Base-by-base conservation (phyloP, 768 basidiomycete species). In the Tulasnella sp. region DNA sequence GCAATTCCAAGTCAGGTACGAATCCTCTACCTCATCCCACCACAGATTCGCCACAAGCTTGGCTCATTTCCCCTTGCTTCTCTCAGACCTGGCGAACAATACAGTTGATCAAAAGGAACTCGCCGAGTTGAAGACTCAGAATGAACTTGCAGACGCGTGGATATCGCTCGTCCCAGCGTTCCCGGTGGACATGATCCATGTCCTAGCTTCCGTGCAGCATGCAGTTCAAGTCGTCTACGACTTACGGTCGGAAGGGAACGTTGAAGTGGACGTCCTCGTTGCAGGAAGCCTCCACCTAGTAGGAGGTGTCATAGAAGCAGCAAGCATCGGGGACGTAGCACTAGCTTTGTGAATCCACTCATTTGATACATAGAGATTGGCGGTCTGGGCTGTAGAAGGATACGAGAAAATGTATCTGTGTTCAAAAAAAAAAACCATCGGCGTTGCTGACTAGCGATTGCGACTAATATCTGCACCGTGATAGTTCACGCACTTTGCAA, bases 231-330 rank as follows among this genome's bases (percentile, higher is more conserved):
- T 80, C 24, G 78, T 91, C 3, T 76, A 82, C 11, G 65, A 70
- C 2, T 66, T 80, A 4, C 63, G 65, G 30, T 45, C 61, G 55
- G 54, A 62, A 27, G 46, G 57, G 0, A 55, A 49, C 2, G 21
- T 27, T 10, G 34, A 31, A 11, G 62, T 50, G 1, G 61, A 62
- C 8, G 81, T 92, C n/a, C 75, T 99, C 15, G 92, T 94, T 4
- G 78, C 91, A 2, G 96, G 96, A 3, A 96, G 92, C 70, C 69
- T 99, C 63, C 93, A 93, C 72, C 78, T 99, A 15, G 83, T 98
- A 5, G 96, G 96, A 19, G 96, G 96, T 1, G 75, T 92, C 11
- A 85, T 98, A 55, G 94, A 97, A 68, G 92, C 89, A 12, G 87
- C 92, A 17, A 85, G 82, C 21, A 69, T 98, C 42, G 79, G 85